These are phyloP conservation scores for Aspergillus alliaceus DNA, from an alignment of 2,329 filamentous ascomycete species.

Conservation along the genomic window DNA sequence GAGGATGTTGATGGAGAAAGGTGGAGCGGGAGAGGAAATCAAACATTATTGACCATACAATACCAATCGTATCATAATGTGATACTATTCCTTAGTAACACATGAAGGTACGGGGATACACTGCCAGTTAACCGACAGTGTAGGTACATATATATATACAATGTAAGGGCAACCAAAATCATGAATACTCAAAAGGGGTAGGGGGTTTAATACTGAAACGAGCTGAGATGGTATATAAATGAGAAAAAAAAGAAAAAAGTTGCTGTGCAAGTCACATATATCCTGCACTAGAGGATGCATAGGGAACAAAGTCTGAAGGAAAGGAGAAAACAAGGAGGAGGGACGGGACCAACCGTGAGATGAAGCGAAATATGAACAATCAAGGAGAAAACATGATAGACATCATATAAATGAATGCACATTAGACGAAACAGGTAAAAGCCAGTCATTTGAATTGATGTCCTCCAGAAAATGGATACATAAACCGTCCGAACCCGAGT, in stretches of 20 bases:
- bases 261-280: too few relatives aligned
- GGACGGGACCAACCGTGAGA: neutral
- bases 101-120: too few relatives aligned
- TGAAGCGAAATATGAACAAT: slow-evolving; percentile 1
- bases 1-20: neutral
- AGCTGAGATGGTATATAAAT: too few relatives aligned
- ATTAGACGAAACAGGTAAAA: neutral
- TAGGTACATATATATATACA: too few relatives aligned
- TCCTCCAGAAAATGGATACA: slow-evolving; percentile 2
- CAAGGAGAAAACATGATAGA: neutral
- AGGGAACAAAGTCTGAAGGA: neutral
- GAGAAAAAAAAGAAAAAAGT: neutral
- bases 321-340: neutral
- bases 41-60: too few relatives aligned
- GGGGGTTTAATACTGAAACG: too few relatives aligned
- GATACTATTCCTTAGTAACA: neutral
- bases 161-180: neutral
- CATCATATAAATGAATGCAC: neutral
- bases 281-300: neutral
- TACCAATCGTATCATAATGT: neutral
- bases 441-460: neutral
- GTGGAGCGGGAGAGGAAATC: neutral
- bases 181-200: too few relatives aligned
- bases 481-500: slow-evolving; percentile 8
- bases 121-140: too few relatives aligned